These are phyloP conservation scores for Micractinium sp. DNA, from an alignment of 139 green algal species.

Conservation along the genomic window DNA sequence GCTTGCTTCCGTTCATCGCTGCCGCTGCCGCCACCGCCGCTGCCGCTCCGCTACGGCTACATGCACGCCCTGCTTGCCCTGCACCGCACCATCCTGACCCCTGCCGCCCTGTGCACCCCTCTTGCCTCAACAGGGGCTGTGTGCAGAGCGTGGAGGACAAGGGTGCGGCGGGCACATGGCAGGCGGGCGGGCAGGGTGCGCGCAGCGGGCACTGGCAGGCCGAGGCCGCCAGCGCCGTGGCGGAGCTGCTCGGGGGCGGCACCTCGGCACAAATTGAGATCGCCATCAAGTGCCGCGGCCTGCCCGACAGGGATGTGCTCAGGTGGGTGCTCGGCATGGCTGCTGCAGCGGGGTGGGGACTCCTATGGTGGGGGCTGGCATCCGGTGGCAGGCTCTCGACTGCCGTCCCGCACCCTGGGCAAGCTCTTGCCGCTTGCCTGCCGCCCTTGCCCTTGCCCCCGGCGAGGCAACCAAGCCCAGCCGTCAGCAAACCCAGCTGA, in stretches of 20 bases:
- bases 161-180: background rate
- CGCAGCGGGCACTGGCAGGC: constrained; percentile 7
- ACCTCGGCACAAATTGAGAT: background rate
- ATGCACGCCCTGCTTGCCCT: background rate
- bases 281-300: background rate
- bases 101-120: no score
- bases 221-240: constrained; percentile 3
- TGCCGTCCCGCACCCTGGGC: background rate
- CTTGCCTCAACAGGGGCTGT: constrained; percentile 10
- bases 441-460: background rate
- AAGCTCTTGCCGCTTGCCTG: background rate
- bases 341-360: background rate
- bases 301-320: constrained; percentile 22
- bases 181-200: background rate
- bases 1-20: no score
- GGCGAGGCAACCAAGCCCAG: background rate
- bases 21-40: no score
- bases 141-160: constrained; percentile 17
- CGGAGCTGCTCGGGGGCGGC: constrained; percentile 1
- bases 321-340: background rate
- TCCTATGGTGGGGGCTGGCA: background rate
- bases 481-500: background rate
- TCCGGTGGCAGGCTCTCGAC: background rate
- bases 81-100: no score
- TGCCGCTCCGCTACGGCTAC: no score